Evolutionary conservation across 768 basidiomycete species (phyloP).

Genomic region (Leucocoprinus birnbaumii): DNA sequence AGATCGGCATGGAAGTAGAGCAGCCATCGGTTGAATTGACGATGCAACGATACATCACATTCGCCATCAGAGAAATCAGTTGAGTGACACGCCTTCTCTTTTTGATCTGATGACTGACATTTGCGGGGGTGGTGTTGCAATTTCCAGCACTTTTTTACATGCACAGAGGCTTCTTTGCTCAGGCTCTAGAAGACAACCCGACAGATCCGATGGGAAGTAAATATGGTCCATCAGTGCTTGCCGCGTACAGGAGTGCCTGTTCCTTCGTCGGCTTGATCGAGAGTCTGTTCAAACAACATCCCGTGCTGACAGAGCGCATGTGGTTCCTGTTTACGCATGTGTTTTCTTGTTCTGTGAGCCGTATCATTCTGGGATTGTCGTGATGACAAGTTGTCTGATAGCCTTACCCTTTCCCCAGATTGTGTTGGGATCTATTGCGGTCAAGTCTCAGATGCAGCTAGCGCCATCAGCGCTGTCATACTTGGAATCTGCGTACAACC

Average conservation of each 20-base stretch:
- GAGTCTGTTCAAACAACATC: slow-evolving; percentile 64
- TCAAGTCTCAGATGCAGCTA: slow-evolving; percentile 60
- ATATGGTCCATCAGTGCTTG: slow-evolving; percentile 64
- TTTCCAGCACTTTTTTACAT: slow-evolving; percentile 63
- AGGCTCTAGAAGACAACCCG: slow-evolving; percentile 61
- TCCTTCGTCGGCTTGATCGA: slow-evolving; percentile 64
- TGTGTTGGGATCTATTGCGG: slow-evolving; percentile 66
- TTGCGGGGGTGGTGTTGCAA: not conserved
- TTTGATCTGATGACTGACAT: not conserved
- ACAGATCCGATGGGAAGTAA: slow-evolving; percentile 67
- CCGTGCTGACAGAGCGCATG: slow-evolving; percentile 63
- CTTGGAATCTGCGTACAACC: slow-evolving; percentile 56
- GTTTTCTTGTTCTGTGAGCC: slow-evolving; percentile 64
- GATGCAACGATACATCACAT: slow-evolving; percentile 65
- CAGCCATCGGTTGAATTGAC: slow-evolving; percentile 53
- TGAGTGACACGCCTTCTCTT: slow-evolving; percentile 16
- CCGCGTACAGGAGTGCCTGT: slow-evolving; percentile 68
- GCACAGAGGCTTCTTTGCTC: slow-evolving; percentile 74
- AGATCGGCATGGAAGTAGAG: slow-evolving; percentile 35
- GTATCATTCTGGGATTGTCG: not conserved
- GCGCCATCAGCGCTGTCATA: slow-evolving; percentile 67
- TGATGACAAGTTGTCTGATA: slow-evolving; percentile 2
- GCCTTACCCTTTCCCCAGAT: slow-evolving; percentile 41
- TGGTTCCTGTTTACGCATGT: slow-evolving; percentile 75
- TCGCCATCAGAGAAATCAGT: slow-evolving; percentile 71